Percentiles rank a stretch among this genome's conserved stretches.
These are phyloP conservation scores for Colletotrichum abscissum DNA, from an alignment of 2,329 filamentous ascomycete genomes.

Conservation along the genomic window DNA sequence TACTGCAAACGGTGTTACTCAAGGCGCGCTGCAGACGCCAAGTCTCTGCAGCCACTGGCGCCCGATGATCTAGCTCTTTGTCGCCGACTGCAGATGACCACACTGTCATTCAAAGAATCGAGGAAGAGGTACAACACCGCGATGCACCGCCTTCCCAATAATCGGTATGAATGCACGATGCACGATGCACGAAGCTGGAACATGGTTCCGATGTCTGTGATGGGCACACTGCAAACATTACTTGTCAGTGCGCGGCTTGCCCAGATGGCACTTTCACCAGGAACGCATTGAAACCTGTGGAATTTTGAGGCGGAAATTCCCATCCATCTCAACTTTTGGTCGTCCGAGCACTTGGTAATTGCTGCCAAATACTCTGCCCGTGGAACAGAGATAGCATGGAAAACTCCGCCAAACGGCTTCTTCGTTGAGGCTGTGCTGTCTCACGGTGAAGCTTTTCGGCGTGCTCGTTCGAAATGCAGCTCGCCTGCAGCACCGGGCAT, in stretches of 20 bases:
- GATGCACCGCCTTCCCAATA: neutral
- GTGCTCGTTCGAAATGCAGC: neutral
- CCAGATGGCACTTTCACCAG: neutral
- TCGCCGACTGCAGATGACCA: neutral
- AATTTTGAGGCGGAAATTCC: neutral
- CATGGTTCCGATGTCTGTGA: neutral
- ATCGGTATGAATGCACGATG: neutral
- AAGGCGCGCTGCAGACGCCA: neutral
- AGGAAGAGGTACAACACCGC: neutral
- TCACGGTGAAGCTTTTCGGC: slow-evolving; percentile 15
- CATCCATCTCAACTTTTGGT: neutral
- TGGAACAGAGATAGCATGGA: no score
- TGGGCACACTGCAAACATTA: neutral
- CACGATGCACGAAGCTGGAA: neutral
- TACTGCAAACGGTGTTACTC: slow-evolving; percentile 19
- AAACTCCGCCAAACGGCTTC: neutral
- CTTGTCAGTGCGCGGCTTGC: slow-evolving; percentile 3
- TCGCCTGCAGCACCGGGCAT: slow-evolving; percentile 1
- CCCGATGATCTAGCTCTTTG: neutral
- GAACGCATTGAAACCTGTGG: slow-evolving; percentile 1
- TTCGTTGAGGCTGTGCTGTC: slow-evolving; percentile 11
- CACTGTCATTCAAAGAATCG: neutral
- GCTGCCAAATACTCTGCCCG: neutral
- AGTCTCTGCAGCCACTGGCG: neutral
- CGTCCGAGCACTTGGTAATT: neutral